phyloP scores from a whole-genome alignment of 176 grass and related monocot genomes.

The Bothriochloa decipiens region DNA sequence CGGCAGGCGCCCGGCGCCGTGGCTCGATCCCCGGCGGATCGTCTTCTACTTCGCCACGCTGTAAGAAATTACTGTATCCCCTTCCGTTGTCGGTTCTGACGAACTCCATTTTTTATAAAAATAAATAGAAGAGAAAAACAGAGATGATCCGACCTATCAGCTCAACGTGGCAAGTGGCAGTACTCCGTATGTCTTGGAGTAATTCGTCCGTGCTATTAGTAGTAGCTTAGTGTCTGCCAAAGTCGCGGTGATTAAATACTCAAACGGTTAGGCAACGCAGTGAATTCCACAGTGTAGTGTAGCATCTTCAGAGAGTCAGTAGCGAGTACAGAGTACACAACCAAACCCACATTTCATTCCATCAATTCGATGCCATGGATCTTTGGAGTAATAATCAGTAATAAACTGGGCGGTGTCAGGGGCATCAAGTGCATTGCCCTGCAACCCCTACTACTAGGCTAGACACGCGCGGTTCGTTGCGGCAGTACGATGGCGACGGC shows the following conservation, averaged over 20 bases:
- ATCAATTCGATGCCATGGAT: not conserved
- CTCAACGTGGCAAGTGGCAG: slow-evolving; percentile 1
- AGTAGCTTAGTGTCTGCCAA: not conserved
- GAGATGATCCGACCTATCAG: not conserved
- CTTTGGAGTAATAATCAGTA: too few species aligned
- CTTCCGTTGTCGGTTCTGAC: not conserved
- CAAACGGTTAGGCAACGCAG: too few species aligned
- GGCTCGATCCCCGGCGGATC: slow-evolving; percentile 77
- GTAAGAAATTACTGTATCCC: slow-evolving; percentile 46
- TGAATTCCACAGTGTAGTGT: not conserved
- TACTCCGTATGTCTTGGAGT: not conserved
- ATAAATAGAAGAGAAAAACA: not conserved
- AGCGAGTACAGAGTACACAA: not conserved
- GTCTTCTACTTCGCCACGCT: slow-evolving; percentile 88
- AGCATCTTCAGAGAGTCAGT: slow-evolving; percentile 5
- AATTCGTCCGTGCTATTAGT: not conserved
- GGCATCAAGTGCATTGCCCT: not conserved
- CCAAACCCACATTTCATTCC: not conserved
- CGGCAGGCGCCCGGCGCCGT: slow-evolving; percentile 61
- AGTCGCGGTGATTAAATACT: slow-evolving; percentile 24
- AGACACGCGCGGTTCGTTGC: too few species aligned
- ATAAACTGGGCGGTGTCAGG: too few species aligned
- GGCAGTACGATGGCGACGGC: not conserved
- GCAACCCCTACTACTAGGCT: too few species aligned
- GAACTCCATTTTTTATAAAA: not conserved